Evolutionary conservation across 129 eudicot species (phyloP), one percentile per base, ranked within the genome.

Genomic region (Flaveria robusta): DNA sequence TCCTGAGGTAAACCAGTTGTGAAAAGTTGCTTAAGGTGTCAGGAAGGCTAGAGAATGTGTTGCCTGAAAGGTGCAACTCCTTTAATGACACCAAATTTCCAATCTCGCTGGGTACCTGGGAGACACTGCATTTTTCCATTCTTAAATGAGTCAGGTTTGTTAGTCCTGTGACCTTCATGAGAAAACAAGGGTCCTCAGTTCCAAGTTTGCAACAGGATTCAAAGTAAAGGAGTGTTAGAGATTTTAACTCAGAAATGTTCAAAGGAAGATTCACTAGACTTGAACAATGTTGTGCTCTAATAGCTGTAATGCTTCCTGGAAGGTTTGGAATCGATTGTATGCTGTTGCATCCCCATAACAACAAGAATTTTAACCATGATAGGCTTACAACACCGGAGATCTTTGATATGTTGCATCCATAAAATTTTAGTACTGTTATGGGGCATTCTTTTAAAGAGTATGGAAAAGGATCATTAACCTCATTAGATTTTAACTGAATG

Each of bases 1-100:
- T 15, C 0, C 7, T 22, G 39, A 74, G 77, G 68, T 13, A 15
- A 22, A 13, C 24, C 23, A 74, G 68, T 23, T 58, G 42, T 1
- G 34, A 29, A 29, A 75, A 72, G 68, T 75, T 47, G 72, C 79
- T 43, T 2, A 75, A 46, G 41, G 68, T 56, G 39, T 73, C 77
- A 6, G 69, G 77, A 42, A 73, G 77, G 68, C 54, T 42, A 22
- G 60, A 29, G 34, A 75, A 63, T 10, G 47, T 8, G 79, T 59
- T 26, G 6, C 7, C 18, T 11, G 79, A 45, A 63, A 75, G 71
- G 37, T 45, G 8, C 19, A 74, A 62, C n/a, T 6, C 1, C 45
- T n/a, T 11, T 62, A 74, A 19, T 3, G 60, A 60, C 79, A 74
- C 63, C 63, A 75, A 34, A 63, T 75, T 75, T 64, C 72, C 71